Base-by-base conservation (phyloP, 2,329 filamentous ascomycete species). In the Fusarium concolor region DNA sequence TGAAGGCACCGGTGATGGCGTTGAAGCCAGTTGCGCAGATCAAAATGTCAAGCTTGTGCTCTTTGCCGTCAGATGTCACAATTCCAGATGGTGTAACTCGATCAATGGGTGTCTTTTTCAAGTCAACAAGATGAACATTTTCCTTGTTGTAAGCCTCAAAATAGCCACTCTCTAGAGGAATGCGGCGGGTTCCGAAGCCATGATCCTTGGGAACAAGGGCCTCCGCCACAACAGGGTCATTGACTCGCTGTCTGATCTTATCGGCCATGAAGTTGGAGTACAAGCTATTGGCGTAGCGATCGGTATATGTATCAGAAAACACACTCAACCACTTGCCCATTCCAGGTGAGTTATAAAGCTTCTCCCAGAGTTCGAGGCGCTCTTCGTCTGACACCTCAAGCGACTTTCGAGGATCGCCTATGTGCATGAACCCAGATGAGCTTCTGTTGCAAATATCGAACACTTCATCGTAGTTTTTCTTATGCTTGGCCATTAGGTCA, bases 1-100 rank as follows among this genome's bases (percentile, higher is more conserved):
- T 44, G 22, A 71, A 72, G 0, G 67, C 57, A 2, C 70, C 70
- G 0, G 69, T 72, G 0, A 71, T 71, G 0, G 68, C 68, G 10
- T 71, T 58, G 24, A 71, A 71, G 0, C 68, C 62, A 2, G 68
- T 71, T 1, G 68, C 68, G 8, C 53, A 71, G 12, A 71, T 71
- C 6, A 71, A 10, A 20, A 71, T 14, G 10, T 71, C 68, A 7
- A 69, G 46, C 3, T 60, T 47, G 15, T 69, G 58, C 4, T 60
- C 54, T 3, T 52, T 18, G 0, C 65, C 65, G 6, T 71, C 62
- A 0, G 56, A 46, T 1, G 56, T 68, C 5, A 49, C 6, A 14
- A 71, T 67, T 4, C 68, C 65, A 1, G 39, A 26, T 6, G 45
- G 17, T 0, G 43, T 55, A 2, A 69, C 62, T 0, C 38, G 41